A percentile compares a stretch with the other conserved stretches of the same genome.
Evolutionary conservation across 129 eudicot species (phyloP).

Genomic region (Oenanthe sinensis): DNA sequence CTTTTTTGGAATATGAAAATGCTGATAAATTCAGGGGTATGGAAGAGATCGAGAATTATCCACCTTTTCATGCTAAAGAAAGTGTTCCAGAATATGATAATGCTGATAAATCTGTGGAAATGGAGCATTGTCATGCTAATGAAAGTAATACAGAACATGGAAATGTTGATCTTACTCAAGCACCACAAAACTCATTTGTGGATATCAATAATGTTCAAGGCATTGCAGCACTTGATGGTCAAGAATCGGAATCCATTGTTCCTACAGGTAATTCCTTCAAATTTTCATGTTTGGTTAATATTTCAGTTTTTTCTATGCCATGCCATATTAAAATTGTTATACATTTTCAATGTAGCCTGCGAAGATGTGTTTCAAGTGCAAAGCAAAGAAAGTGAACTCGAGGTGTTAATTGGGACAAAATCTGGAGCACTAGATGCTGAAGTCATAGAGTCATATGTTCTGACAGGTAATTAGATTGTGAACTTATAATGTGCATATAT

Average conservation of each 20-base stretch:
- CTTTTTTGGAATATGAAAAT: background rate
- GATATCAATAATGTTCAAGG: slow-evolving; percentile 26
- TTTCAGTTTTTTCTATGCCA: background rate
- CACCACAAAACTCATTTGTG: slow-evolving; percentile 13
- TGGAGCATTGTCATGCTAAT: slow-evolving; percentile 49
- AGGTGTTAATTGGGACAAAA: slow-evolving; percentile 17
- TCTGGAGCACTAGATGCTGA: background rate
- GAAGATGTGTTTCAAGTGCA: slow-evolving; percentile 31
- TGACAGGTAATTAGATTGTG: background rate
- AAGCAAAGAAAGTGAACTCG: slow-evolving; percentile 34
- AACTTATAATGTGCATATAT: background rate
- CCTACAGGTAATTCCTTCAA: slow-evolving; percentile 27
- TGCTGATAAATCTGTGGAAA: background rate
- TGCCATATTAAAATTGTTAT: background rate
- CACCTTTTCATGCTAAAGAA: slow-evolving; percentile 45
- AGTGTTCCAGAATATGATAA: slow-evolving; percentile 13
- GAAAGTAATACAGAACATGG: slow-evolving; percentile 19
- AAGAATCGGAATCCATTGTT: slow-evolving; percentile 25
- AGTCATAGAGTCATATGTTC: background rate
- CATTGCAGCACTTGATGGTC: slow-evolving; percentile 20
- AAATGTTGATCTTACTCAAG: slow-evolving; percentile 16
- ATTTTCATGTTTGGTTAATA: background rate
- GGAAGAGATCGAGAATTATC: slow-evolving; percentile 55
- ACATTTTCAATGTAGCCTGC: slow-evolving; percentile 12
- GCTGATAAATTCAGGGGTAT: background rate